Evolutionary conservation across 192 early-diverging fungal genomes (phyloP), one percentile per base, ranked within the genome.

Genomic region (Dispira simplex): DNA sequence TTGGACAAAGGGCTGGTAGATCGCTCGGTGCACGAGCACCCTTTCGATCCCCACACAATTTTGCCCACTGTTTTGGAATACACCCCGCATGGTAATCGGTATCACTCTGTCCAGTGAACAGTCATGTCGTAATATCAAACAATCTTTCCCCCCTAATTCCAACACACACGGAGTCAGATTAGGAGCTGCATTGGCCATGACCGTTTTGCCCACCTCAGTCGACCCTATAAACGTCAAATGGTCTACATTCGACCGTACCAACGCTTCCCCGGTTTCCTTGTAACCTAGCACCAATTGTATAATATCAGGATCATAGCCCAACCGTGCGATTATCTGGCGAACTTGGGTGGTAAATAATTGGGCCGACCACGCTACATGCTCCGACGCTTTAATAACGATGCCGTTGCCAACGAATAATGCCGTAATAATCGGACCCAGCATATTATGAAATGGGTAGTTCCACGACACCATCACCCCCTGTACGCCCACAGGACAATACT

Each of bases 71-170:
- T 93, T 91, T 65, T 91, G 90, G 73, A 93, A 83, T 4, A 87
- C 86, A 28, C 87, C 84, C 67, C 91, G 85, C 86, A 93, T 85
- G 59, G 82, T 66, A 25, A 90, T 78, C 1, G 87, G 82, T 27
- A 87, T 63, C 45, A 85, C 76, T 46, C 89, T 83, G 18, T 62
- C 54, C 63, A 89, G 67, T 67, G 89, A 82, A 10, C 81, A 74
- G 66, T 92, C 89, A 49, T 80, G 79, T 64, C 88, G 85, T 10
- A 91, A 73, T 57, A 93, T 85, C 27, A 88, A 88, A 47, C 83
- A 83, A 77, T 93, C 91, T 75, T 93, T 93, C 44, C 91, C 91
- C 26, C 92, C 92, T 18, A 95, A 75, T 73, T 95, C 92, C n/a
- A 95, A 79, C 12, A 90, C 79, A 63, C 85, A 87, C 0, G 92